Evolutionary conservation across 2,329 filamentous ascomycete genomes (phyloP).

Genomic region (Colletotrichum liriopes): DNA sequence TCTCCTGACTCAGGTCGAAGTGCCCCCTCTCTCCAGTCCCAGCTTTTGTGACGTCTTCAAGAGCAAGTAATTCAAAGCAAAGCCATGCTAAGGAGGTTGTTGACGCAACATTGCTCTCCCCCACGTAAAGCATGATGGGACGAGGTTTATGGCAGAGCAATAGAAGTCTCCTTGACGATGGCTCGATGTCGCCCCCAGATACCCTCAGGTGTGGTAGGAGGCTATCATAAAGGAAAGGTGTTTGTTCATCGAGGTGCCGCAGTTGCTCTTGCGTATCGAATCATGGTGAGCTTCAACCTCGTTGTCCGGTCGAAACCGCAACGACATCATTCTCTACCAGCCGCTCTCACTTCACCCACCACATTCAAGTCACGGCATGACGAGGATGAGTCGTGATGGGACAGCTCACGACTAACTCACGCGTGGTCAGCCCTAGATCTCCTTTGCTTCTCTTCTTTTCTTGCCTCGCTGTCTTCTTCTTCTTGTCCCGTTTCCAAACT

Average conservation of each 20-base stretch:
- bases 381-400: neutral
- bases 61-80: neutral
- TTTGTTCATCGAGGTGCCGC: neutral
- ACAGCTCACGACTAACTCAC: constrained; percentile 19
- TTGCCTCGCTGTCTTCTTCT: neutral
- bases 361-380: neutral
- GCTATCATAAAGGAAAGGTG: no score
- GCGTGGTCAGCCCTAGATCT: no score
- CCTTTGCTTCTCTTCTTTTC: neutral
- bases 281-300: neutral
- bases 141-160: neutral
- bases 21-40: neutral
- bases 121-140: neutral
- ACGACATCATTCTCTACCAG: neutral
- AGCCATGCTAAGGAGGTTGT: neutral
- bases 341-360: neutral
- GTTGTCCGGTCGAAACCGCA: neutral
- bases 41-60: neutral
- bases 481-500: neutral
- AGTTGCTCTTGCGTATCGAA: neutral
- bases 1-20: neutral
- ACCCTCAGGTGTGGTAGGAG: no score
- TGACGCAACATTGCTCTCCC: neutral
- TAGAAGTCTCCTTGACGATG: neutral
- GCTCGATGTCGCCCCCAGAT: neutral